Evolutionary conservation across 805 yeast genomes (phyloP), one percentile per base, ranked within the genome.

Genomic region (Wickerhamomyces alni): DNA sequence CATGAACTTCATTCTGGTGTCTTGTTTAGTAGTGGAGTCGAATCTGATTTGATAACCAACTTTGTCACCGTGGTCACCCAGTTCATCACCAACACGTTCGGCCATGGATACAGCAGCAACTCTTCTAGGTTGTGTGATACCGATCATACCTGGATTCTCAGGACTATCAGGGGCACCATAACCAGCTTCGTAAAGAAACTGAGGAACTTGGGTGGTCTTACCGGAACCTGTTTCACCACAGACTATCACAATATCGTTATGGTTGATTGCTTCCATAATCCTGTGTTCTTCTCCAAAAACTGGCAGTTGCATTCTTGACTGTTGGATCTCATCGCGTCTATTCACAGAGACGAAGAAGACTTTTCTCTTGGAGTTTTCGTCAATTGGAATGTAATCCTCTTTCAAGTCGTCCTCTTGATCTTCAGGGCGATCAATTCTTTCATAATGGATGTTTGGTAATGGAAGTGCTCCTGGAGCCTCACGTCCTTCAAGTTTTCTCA

Each of bases 221-320:
- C 99, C 99, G 3, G 97, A 88, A 52, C 99, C 99, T 1, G 99
- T 93, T 53, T 89, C 98, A 70, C 99, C 99, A 66, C 97, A 91
- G 19, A 93, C 72, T 12, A 93, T 82, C 0, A 89, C 79, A 44
- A 91, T 83, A 53, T 89, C 96, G 55, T 91, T 85, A 54, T 91
- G 94, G 57, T 85, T 86, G 37, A 93, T 75, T 1, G 96, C 95
- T 58, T 93, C 99, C 97, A 93, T 87, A 36, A 93, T 85, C 40
- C 79, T 69, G 58, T 87, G 95, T 55, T 93, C 99, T 59, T 87
- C 95, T 7, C 82, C 82, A 46, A 76, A 84, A 0, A 93, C 97
- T 1, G 99, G 99, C 16, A 93, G 66, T 38, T 78, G 72, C 63
- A 79, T 67, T 46, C 99, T 69, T 25, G 70, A 70, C 17, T 67